Conservation (phyloP, 2,329 filamentous ascomycete species). For the Epichloe festucae region DNA sequence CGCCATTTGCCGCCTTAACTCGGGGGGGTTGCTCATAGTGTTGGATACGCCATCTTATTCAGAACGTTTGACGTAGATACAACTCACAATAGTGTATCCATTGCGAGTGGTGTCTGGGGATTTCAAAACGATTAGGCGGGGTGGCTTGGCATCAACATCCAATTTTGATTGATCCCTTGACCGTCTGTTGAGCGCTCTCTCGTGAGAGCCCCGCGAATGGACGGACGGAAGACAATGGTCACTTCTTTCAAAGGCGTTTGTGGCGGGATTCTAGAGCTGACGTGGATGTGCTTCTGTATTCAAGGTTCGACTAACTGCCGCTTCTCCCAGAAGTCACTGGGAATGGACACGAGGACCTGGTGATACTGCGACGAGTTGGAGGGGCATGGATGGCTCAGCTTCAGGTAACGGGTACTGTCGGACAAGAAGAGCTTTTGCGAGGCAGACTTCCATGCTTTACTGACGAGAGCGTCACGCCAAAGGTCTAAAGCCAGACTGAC, state of each 20-base stretch:
- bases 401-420: neutral
- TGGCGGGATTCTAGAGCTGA: neutral
- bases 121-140: neutral
- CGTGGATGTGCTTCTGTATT: neutral
- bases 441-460: neutral
- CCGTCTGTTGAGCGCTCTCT: neutral
- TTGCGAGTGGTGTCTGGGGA: slow-evolving; percentile 14
- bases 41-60: neutral
- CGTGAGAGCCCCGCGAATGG: neutral
- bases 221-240: neutral
- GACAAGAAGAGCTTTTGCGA: neutral
- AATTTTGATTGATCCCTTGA: neutral
- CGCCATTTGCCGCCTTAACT: neutral
- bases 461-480: neutral
- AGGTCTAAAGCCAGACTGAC: too few species aligned
- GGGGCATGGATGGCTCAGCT: neutral
- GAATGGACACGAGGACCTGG: too few species aligned
- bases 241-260: neutral
- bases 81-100: slow-evolving; percentile 52
- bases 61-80: neutral
- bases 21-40: neutral
- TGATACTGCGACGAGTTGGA: too few species aligned
- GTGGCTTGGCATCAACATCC: neutral
- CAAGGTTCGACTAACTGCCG: neutral
- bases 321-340: neutral